Base-by-base conservation (phyloP, 495 filamentous ascomycete species). In the Venustampulla echinocandica region DNA sequence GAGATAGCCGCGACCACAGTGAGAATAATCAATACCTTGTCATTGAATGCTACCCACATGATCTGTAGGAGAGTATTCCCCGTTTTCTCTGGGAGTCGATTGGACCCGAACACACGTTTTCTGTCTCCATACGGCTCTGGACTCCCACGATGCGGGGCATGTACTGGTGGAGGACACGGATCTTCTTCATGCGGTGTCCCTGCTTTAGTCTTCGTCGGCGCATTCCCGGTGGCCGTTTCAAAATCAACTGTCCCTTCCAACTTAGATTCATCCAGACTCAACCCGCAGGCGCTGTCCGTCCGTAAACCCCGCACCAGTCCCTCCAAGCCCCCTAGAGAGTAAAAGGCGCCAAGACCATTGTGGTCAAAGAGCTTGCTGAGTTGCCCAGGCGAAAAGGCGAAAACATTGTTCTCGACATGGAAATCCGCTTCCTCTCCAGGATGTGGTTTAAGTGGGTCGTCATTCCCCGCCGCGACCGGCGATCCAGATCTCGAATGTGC, bases 21-120 rank as follows among this genome's bases (percentile, higher is more conserved):
- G 45, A 95, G 69, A 4, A 95, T 63, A 42, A 90, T 83, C 41
- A 93, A 69, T n/a, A 93, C 83, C 49, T 87, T 87, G 65, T 93
- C 87, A 55, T 90, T 87, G 60, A 86, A 89, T 6, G 85, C 85
- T 56, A 82, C 80, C 86, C 86, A 93, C 58, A 89, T 80, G 4
- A 44, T 30, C 54, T 19, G 69, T 68, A 49, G 77, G 68, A 4
- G 69, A 35, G 69, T 77, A 38, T 84, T 81, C 19, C 79, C 73
- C 54, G 87, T 82, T 55, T 83, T 81, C 45, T 72, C 73, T 0
- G 85, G 85, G n/a, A 90, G 61, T 34, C 75, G 62, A 52, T 88
- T 90, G 56, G 82, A 74, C 36, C 70, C 69, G 61, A 76, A 90
- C n/a, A 88, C 68, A 25, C 81, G 73, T 54, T 81, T 79, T 42